A percentile compares a stretch with the other conserved stretches of the same genome.
phyloP scores from a whole-genome alignment of 176 grass and related monocot species.

The Juncus inflexus region DNA sequence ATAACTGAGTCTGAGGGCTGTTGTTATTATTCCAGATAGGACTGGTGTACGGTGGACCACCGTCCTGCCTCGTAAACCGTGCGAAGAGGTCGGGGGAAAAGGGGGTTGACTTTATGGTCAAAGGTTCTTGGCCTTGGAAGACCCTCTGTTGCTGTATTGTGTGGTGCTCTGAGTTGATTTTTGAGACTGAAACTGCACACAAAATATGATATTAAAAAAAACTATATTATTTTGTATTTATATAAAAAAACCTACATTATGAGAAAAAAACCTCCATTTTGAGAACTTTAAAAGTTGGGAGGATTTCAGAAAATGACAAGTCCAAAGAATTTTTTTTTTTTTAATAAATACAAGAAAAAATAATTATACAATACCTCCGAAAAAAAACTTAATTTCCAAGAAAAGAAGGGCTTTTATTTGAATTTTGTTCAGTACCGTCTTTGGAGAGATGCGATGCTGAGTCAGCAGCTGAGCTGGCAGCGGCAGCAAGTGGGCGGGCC shows the following conservation, averaged over 20 bases:
- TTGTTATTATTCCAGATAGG: constrained; percentile 9
- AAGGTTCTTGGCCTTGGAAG: constrained; percentile 62
- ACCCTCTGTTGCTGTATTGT: constrained; percentile 38
- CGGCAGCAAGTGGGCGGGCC: constrained; percentile 41
- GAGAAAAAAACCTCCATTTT: too few species aligned
- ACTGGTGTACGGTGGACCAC: not conserved
- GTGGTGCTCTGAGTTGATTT: constrained; percentile 36
- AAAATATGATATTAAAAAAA: not conserved
- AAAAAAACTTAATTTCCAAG: too few species aligned
- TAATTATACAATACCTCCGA: not conserved
- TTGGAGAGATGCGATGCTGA: constrained; percentile 50
- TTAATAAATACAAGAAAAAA: constrained; percentile 15
- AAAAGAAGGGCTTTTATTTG: not conserved
- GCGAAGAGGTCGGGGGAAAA: constrained; percentile 38
- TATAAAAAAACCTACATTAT: too few species aligned
- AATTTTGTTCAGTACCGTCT: constrained; percentile 46
- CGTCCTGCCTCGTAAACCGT: constrained; percentile 33
- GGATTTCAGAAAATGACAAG: too few species aligned
- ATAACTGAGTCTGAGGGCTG: not conserved
- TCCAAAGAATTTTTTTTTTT: too few species aligned
- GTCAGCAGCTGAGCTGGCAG: constrained; percentile 32
- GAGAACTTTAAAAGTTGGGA: too few species aligned
- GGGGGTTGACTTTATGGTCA: constrained; percentile 35
- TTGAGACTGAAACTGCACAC: constrained; percentile 34
- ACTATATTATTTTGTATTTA: too few species aligned